These are phyloP conservation scores for Hericium rajendrae DNA, from an alignment of 768 basidiomycete genomes.

Conservation along the genomic window DNA sequence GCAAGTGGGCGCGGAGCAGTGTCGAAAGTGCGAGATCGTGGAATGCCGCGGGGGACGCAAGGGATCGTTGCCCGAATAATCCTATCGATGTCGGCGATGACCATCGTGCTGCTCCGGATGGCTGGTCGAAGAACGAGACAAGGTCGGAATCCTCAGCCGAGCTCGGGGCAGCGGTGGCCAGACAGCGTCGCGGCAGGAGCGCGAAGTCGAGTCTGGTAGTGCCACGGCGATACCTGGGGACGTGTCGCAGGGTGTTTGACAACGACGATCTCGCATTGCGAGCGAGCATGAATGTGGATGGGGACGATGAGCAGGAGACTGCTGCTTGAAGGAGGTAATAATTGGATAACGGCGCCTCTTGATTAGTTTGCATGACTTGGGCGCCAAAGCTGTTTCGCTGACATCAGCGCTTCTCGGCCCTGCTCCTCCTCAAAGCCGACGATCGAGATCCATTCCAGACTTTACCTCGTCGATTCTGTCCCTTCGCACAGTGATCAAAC, in stretches of 20 bases:
- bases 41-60: conserved; percentile 63
- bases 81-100: conserved; percentile 54
- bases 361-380: not conserved
- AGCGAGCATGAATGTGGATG: conserved; percentile 12
- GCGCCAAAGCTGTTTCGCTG: not conserved
- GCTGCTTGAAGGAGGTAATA: not conserved
- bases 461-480: not conserved
- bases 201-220: not conserved
- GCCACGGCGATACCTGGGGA: not conserved
- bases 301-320: not conserved
- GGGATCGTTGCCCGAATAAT: conserved; percentile 71
- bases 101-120: conserved; percentile 28
- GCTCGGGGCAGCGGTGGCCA: conserved; percentile 27
- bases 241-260: not conserved
- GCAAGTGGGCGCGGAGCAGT: conserved; percentile 64
- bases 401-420: too few relatives aligned
- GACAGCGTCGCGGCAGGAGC: conserved; percentile 4
- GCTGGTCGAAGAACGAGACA: conserved; percentile 63
- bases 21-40: conserved; percentile 70
- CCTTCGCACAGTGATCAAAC: not conserved
- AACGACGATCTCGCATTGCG: conserved; percentile 11
- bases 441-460: not conserved
- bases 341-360: not conserved
- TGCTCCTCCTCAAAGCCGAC: not conserved
- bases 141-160: conserved; percentile 39